Conservation (phyloP, 2,329 filamentous ascomycete species). For the Rhytidhysteron rufulum region DNA sequence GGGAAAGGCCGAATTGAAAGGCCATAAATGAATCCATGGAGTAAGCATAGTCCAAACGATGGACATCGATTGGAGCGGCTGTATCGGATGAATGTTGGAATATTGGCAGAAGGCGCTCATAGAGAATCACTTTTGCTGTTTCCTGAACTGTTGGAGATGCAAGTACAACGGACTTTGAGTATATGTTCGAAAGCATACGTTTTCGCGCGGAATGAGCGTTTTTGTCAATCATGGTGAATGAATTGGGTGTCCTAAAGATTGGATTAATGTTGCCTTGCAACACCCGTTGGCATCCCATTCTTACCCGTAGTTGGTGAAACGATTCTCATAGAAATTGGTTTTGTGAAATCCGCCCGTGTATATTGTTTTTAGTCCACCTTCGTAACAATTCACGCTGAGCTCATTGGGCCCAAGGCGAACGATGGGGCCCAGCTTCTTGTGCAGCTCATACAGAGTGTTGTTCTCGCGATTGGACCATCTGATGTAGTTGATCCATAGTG, state of each 20-base stretch:
- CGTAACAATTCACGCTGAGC: slow-evolving; percentile 61
- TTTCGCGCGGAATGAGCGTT: slow-evolving; percentile 64
- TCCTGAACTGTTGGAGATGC: slow-evolving; percentile 37
- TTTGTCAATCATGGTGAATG: slow-evolving; percentile 62
- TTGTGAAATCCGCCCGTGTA: slow-evolving; percentile 70
- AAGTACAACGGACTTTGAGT: slow-evolving; percentile 69
- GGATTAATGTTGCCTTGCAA: too few species aligned
- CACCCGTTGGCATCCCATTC: too few species aligned
- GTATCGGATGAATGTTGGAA: background rate
- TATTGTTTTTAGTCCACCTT: slow-evolving; percentile 58
- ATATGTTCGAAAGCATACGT: slow-evolving; percentile 69
- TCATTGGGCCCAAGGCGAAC: slow-evolving; percentile 61
- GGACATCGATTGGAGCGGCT: background rate
- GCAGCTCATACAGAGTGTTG: slow-evolving; percentile 18
- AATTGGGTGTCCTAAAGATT: slow-evolving; percentile 55
- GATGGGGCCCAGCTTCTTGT: slow-evolving; percentile 54
- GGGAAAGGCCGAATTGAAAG: slow-evolving; percentile 1
- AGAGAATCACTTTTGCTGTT: background rate
- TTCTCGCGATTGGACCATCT: slow-evolving; percentile 44
- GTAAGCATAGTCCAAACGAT: background rate
- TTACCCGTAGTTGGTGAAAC: slow-evolving; percentile 63
- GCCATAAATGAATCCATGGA: slow-evolving; percentile 2
- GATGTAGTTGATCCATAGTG: slow-evolving; percentile 60
- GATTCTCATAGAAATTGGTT: slow-evolving; percentile 55
- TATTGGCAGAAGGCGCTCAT: slow-evolving; percentile 2